Conservation (phyloP, 139 green algal genomes). For the Volvox africanus region DNA sequence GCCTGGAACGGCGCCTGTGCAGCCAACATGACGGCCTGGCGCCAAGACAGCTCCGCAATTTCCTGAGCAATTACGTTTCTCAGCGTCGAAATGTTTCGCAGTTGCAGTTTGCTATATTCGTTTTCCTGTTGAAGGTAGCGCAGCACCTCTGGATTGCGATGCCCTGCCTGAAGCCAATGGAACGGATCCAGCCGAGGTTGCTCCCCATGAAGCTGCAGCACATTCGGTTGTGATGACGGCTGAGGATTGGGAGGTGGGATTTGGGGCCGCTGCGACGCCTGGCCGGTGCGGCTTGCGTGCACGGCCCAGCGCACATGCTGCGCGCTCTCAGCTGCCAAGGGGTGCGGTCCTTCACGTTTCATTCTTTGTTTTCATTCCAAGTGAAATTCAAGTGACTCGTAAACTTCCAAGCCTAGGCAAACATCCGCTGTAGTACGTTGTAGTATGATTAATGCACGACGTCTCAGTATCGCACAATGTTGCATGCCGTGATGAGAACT, state of each 20-base stretch:
- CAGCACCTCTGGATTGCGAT: background rate
- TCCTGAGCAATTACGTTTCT: slow-evolving; percentile 8
- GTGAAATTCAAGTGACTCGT: background rate
- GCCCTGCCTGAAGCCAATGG: slow-evolving; percentile 9
- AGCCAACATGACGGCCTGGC: background rate
- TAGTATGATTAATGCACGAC: slow-evolving; percentile 7
- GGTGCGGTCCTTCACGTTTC: background rate
- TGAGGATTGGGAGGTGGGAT: slow-evolving; percentile 3
- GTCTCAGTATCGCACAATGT: background rate
- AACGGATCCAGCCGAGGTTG: background rate
- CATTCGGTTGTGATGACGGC: background rate
- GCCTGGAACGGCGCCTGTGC: slow-evolving; percentile 5
- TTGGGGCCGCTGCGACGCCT: background rate
- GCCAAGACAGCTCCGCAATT: slow-evolving; percentile 14
- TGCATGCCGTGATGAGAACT: background rate
- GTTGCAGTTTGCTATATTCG: slow-evolving; percentile 14
- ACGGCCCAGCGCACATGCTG: background rate
- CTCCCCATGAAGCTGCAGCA: background rate
- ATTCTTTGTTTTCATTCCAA: background rate
- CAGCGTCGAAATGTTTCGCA: background rate
- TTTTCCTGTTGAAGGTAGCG: slow-evolving; percentile 35
- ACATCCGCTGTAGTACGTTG: background rate
- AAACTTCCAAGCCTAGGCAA: background rate
- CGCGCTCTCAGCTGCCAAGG: background rate
- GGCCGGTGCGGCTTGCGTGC: background rate